These are phyloP conservation scores for Vigna nakashimae DNA, from an alignment of 306 rosid genomes.

Conservation along the genomic window DNA sequence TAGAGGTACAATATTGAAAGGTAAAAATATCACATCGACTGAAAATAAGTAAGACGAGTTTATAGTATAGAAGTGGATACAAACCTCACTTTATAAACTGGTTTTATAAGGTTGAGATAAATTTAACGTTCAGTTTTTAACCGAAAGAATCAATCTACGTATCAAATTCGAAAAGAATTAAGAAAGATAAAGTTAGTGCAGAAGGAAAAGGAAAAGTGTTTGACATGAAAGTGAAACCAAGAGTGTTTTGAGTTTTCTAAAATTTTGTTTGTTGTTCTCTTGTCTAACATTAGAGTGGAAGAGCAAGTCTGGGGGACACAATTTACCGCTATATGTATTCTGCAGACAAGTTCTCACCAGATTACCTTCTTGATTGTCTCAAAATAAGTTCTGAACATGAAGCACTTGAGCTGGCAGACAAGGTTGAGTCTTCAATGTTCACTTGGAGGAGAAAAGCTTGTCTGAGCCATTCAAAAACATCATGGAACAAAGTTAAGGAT, in stretches of 20 bases:
- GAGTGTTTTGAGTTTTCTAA: not conserved
- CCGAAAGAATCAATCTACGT: no score
- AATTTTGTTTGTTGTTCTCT: not conserved
- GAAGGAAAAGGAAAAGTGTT: not conserved
- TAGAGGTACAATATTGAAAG: not conserved
- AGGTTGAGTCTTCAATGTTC: conserved; percentile 90
- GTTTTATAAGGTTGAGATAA: no score
- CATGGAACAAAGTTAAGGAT: conserved; percentile 90
- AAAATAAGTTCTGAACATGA: conserved; percentile 85
- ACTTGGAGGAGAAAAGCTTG: conserved; percentile 98
- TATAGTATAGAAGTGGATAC: no score
- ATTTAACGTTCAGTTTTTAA: no score
- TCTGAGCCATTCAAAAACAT: conserved; percentile 77
- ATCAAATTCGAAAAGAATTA: not conserved
- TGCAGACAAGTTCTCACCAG: conserved; percentile 76
- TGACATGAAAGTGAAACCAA: conserved; percentile 6
- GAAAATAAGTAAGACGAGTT: no score
- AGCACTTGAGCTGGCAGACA: conserved; percentile 88
- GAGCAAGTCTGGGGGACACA: conserved; percentile 77
- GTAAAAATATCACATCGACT: no score
- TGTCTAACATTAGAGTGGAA: conserved; percentile 69
- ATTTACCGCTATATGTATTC: conserved; percentile 71
- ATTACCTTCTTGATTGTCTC: conserved; percentile 68
- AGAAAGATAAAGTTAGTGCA: not conserved
- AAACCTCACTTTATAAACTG: no score